phyloP scores from a whole-genome alignment of 805 yeast species.

The Helenozyma rhizophorensis region DNA sequence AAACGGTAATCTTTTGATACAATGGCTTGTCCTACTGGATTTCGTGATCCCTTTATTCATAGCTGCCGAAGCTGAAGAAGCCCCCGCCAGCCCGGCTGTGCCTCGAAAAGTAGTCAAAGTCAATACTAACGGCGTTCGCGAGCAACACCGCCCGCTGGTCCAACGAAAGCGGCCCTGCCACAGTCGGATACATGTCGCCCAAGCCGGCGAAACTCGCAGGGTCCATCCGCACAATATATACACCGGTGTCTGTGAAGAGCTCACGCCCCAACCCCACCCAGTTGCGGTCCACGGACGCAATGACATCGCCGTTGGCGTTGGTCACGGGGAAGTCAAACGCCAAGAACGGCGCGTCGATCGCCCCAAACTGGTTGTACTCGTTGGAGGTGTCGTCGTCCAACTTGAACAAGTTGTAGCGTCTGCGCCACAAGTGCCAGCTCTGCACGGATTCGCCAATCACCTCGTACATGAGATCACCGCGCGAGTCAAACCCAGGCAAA shows the following conservation, averaged over 20 bases:
- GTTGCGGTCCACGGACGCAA: constrained; percentile 82
- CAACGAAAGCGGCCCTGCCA: constrained; percentile 53
- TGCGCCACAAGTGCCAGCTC: constrained; percentile 93
- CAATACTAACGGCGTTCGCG: constrained; percentile 87
- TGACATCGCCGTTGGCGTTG: constrained; percentile 52
- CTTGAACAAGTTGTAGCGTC: constrained; percentile 77
- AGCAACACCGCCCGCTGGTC: constrained; percentile 84
- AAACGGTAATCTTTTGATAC: no score
- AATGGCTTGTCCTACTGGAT: no score
- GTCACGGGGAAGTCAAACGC: constrained; percentile 80
- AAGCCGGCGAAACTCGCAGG: constrained; percentile 61
- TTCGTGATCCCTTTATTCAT: constrained; percentile 14
- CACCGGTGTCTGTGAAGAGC: constrained; percentile 91
- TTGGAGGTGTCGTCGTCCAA: constrained; percentile 37
- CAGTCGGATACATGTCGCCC: constrained; percentile 46
- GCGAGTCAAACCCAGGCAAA: constrained; percentile 47
- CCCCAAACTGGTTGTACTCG: constrained; percentile 74
- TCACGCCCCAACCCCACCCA: constrained; percentile 96
- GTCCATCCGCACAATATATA: constrained; percentile 82
- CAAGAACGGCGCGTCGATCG: constrained; percentile 80
- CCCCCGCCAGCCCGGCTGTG: constrained; percentile 58
- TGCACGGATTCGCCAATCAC: constrained; percentile 83
- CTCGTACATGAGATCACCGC: constrained; percentile 37
- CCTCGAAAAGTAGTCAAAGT: constrained; percentile 95
- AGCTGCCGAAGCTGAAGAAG: constrained; percentile 34